Conservation (phyloP, 2,329 filamentous ascomycete genomes). For the Hypoxylon sp. region DNA sequence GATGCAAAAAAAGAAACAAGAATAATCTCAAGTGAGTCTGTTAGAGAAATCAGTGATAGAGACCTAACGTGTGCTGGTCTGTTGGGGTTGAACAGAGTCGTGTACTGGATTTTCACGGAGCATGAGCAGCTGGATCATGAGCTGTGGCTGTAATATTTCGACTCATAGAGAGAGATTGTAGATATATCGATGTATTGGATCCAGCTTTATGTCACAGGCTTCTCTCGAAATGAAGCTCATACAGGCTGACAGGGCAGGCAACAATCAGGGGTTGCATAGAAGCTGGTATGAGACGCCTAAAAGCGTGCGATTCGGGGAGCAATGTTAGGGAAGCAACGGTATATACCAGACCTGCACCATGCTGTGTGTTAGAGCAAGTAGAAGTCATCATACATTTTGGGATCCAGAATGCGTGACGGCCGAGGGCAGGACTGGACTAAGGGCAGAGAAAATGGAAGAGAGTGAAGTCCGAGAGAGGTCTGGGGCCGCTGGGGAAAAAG, state of each 20-base stretch:
- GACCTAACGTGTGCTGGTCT: constrained; percentile 42
- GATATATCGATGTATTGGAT: constrained; percentile 3
- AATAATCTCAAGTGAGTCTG: neutral
- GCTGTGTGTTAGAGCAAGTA: constrained; percentile 43
- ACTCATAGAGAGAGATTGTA: constrained; percentile 16
- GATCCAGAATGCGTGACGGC: constrained; percentile 25
- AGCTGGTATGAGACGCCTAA: constrained; percentile 36
- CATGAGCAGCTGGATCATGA: constrained; percentile 26
- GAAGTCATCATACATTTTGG: constrained; percentile 51
- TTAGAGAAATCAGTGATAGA: constrained; percentile 12
- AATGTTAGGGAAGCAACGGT: constrained; percentile 23
- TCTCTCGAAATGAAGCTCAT: constrained; percentile 14
- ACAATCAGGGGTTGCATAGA: constrained; percentile 11
- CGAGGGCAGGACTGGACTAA: constrained; percentile 6
- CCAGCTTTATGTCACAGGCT: constrained; percentile 4
- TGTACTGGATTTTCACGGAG: constrained; percentile 10
- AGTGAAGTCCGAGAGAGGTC: constrained; percentile 28
- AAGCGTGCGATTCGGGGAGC: constrained; percentile 30
- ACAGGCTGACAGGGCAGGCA: neutral
- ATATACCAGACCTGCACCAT: constrained; percentile 40
- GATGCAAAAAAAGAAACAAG: neutral
- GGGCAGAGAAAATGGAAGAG: constrained; percentile 8
- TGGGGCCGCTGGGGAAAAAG: constrained; percentile 34
- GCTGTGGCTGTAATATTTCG: constrained; percentile 20
- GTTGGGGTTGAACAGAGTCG: neutral